Conservation (phyloP, 2,329 filamentous ascomycete genomes). For the Clarireedia sp. region DNA sequence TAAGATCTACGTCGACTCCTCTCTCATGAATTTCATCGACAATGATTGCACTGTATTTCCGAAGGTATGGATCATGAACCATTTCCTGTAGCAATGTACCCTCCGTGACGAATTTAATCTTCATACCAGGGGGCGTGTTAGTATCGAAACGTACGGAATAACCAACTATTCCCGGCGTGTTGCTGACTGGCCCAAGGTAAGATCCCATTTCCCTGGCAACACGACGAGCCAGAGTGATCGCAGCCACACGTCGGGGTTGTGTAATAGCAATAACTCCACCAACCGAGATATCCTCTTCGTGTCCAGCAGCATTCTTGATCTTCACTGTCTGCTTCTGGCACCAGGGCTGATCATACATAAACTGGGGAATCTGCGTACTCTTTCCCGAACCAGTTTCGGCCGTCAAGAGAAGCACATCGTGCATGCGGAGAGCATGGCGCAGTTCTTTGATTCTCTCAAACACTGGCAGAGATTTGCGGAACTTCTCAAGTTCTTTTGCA, state of each 20-base stretch:
- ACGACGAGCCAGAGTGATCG: slow-evolving; percentile 80
- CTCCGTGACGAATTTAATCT: slow-evolving; percentile 90
- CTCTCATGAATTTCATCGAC: slow-evolving; percentile 97
- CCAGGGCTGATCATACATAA: slow-evolving; percentile 73
- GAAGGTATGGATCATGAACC: slow-evolving; percentile 72
- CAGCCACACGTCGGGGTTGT: slow-evolving; percentile 86
- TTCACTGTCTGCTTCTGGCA: slow-evolving; percentile 55
- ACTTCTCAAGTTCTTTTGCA: slow-evolving; percentile 19
- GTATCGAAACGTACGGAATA: slow-evolving; percentile 96
- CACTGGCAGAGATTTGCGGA: slow-evolving; percentile 27
- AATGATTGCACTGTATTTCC: slow-evolving; percentile 79
- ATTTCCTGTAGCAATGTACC: slow-evolving; percentile 95
- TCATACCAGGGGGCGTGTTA: slow-evolving; percentile 69
- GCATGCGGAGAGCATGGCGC: slow-evolving; percentile 20
- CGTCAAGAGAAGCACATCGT: slow-evolving; percentile 71
- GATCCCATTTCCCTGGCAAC: slow-evolving; percentile 78
- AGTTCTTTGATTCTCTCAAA: slow-evolving; percentile 26
- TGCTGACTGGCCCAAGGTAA: slow-evolving; percentile 38
- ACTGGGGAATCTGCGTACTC: slow-evolving; percentile 92
- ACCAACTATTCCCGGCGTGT: slow-evolving; percentile 50
- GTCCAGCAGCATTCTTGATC: slow-evolving; percentile 30
- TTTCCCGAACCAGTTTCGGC: slow-evolving; percentile 95
- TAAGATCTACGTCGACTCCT: slow-evolving; percentile 86
- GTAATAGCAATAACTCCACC: slow-evolving; percentile 87
- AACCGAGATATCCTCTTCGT: slow-evolving; percentile 42